Base-by-base conservation (phyloP, 345 rosid species). In the Excoecaria agallocha region DNA sequence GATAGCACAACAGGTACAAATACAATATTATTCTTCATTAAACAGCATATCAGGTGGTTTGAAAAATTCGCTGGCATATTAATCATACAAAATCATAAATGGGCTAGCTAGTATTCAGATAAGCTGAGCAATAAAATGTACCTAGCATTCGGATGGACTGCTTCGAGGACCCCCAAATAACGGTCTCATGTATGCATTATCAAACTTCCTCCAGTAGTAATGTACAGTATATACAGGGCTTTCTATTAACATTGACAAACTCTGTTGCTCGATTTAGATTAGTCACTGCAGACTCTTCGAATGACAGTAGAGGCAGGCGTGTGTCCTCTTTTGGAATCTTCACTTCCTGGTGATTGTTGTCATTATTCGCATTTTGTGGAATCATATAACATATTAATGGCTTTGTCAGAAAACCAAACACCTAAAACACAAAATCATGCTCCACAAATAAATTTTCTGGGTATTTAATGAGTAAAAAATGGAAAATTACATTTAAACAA, bases 151-250 rank as follows among this genome's bases (percentile, higher is more conserved):
- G 15, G 83, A 73, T 48, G 12, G 84, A 74, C 39, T 37, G 70
- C 68, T 74, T 58, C 13, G 68, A 65, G 97, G 88, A 68, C 95
- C 97, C 20, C 97, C 97, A 4, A 94, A 94, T 55, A 88, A 57
- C 15, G 98, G 98, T 73, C 97, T 89, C 98, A 94, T 92, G 81
- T 90, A 90, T 16, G 78, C 75, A 71, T 94, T 86, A 6, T 94
- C 97, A 0, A 94, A 92, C 84, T 83, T 87, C 75, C 89, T 94
- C 98, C 98, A 92, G 82, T 89, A 90, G 72, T 78, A 84, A 81
- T 94, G 97, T 46, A 89, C 80, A 19, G 94, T 94, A 71, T 87
- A 89, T 12, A 87, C 91, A 17, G 97, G 98, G 63, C 92, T 85
- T 70, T 88, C 93, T 5, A 94, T 83, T 12, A 91, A 80, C 93